Conservation (phyloP, 2,329 filamentous ascomycete species). For the Alternaria sp. region DNA sequence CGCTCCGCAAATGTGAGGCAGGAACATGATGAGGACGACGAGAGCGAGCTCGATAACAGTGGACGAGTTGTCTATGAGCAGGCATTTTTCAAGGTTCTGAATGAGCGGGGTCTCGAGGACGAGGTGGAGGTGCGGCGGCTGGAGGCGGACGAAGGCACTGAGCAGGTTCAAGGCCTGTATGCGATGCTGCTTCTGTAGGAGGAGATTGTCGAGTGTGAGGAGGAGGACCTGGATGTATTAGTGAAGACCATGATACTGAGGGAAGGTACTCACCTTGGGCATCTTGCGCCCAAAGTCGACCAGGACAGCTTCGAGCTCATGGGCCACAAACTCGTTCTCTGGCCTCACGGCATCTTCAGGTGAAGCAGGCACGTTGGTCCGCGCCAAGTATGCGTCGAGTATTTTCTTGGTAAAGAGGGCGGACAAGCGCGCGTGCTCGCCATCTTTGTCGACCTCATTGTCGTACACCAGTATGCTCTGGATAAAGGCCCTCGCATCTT, state of each 20-base stretch:
- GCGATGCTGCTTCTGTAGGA: slow-evolving; percentile 69
- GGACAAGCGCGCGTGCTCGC: slow-evolving; percentile 53
- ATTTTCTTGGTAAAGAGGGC: slow-evolving; percentile 63
- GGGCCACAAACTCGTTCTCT: slow-evolving; percentile 55
- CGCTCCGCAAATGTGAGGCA: slow-evolving; percentile 79
- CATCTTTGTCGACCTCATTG: slow-evolving; percentile 60
- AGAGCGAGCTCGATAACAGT: slow-evolving; percentile 77
- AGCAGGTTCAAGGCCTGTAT: slow-evolving; percentile 70
- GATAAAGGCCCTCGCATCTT: slow-evolving; percentile 69
- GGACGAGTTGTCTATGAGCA: slow-evolving; percentile 79
- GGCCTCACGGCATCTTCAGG: slow-evolving; percentile 49
- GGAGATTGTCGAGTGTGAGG: slow-evolving; percentile 67
- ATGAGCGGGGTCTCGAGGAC: slow-evolving; percentile 76
- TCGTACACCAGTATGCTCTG: slow-evolving; percentile 70
- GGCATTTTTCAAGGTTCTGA: slow-evolving; percentile 72
- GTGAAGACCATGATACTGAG: background rate
- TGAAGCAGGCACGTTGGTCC: slow-evolving; percentile 48
- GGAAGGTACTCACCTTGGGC: slow-evolving; percentile 59
- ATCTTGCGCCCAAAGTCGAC: slow-evolving; percentile 68
- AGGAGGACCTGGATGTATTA: slow-evolving; percentile 66
- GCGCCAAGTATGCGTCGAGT: slow-evolving; percentile 52
- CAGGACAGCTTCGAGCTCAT: slow-evolving; percentile 61
- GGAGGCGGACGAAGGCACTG: slow-evolving; percentile 74
- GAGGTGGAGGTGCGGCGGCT: slow-evolving; percentile 79
- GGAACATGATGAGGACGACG: slow-evolving; percentile 78